Percentiles rank a stretch among this genome's conserved stretches.
phyloP scores from a whole-genome alignment of 2,329 filamentous ascomycete species.

The Colletotrichum lentis region DNA sequence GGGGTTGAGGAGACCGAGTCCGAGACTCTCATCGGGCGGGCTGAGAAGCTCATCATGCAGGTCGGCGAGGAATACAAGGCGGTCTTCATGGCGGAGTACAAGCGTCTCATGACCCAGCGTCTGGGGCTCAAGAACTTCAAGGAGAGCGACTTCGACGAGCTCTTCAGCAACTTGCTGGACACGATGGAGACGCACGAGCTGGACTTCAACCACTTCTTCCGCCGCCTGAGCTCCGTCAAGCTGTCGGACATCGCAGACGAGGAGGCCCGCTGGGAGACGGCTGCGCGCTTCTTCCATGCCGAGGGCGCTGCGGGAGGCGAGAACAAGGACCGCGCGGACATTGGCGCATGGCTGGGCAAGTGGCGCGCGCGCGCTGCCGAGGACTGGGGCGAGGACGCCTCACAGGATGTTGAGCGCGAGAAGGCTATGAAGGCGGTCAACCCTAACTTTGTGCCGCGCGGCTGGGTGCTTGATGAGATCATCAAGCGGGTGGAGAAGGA shows the following conservation, averaged over 20 bases:
- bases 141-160: conserved; percentile 77
- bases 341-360: conserved; percentile 81
- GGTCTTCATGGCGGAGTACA: conserved; percentile 90
- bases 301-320: conserved; percentile 73
- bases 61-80: conserved; percentile 87
- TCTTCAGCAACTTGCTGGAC: conserved; percentile 86
- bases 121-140: conserved; percentile 77
- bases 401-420: conserved; percentile 68
- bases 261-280: conserved; percentile 68
- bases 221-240: conserved; percentile 73
- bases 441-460: conserved; percentile 88
- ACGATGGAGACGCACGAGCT: conserved; percentile 81
- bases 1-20: conserved; percentile 76
- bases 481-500: conserved; percentile 88
- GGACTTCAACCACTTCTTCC: conserved; percentile 95
- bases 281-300: conserved; percentile 79
- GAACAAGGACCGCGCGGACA: conserved; percentile 68
- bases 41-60: conserved; percentile 82
- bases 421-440: conserved; percentile 85
- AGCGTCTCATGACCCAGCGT: conserved; percentile 79
- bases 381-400: conserved; percentile 72
- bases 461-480: conserved; percentile 93
- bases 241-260: conserved; percentile 71
- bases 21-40: conserved; percentile 75
- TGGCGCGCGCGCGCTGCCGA: conserved; percentile 78